A percentile compares a stretch with the other conserved stretches of the same genome.
These are phyloP conservation scores for Candida xyloterini DNA, from an alignment of 805 yeast genomes.

Conservation along the genomic window DNA sequence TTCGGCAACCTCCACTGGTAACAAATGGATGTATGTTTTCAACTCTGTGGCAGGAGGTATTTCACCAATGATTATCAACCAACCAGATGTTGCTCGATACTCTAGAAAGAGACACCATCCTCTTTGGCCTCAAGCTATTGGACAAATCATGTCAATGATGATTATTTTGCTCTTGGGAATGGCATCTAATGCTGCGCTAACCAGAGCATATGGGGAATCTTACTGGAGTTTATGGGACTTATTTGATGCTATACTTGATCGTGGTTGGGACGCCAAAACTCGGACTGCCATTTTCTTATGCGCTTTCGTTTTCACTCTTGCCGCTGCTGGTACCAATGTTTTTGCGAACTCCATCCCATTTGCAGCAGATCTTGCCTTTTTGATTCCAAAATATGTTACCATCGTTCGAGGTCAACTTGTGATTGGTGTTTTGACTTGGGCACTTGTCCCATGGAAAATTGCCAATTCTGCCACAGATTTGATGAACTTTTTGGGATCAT, in stretches of 20 bases:
- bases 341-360: slow-evolving; percentile 29
- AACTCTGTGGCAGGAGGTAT: slow-evolving; percentile 26
- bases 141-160: slow-evolving; percentile 20
- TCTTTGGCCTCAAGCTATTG: slow-evolving; percentile 18
- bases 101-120: slow-evolving; percentile 17
- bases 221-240: slow-evolving; percentile 33
- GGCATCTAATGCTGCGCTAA: slow-evolving; percentile 18
- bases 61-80: slow-evolving; percentile 29
- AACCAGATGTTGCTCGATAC: slow-evolving; percentile 30
- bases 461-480: slow-evolving; percentile 19
- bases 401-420: slow-evolving; percentile 25
- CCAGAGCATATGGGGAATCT: slow-evolving; percentile 21
- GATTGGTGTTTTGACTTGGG: slow-evolving; percentile 22
- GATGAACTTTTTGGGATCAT: slow-evolving; percentile 21
- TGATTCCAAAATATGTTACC: slow-evolving; percentile 28
- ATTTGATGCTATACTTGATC: slow-evolving; percentile 27
- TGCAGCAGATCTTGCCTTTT: slow-evolving; percentile 30
- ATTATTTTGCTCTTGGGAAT: slow-evolving; percentile 18
- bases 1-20: slow-evolving; percentile 10
- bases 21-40: slow-evolving; percentile 20
- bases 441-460: slow-evolving; percentile 25
- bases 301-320: slow-evolving; percentile 18
- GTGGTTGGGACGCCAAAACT: slow-evolving; percentile 28
- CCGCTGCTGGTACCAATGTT: slow-evolving; percentile 32
- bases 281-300: slow-evolving; percentile 28